phyloP scores from a whole-genome alignment of 225 moss, liverwort and hornwort species.

The Anthoceros angustus region DNA sequence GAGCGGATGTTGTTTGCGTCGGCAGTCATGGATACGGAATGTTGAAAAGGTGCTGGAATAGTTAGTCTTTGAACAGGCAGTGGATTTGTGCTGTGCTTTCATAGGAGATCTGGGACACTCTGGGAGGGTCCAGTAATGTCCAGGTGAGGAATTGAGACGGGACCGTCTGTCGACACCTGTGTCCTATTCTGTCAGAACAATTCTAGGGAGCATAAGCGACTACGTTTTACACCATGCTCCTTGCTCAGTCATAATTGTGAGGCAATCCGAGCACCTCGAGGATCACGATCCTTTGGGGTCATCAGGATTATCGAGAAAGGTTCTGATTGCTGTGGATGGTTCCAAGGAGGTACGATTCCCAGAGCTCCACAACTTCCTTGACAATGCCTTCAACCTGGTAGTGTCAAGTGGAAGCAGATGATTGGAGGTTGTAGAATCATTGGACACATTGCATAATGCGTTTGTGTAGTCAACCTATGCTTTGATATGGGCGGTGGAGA shows the following conservation, averaged over 20 bases:
- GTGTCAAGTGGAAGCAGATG: neutral
- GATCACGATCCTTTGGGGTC: neutral
- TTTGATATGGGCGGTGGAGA: neutral
- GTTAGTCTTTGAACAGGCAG: neutral
- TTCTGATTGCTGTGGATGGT: neutral
- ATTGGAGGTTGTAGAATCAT: neutral
- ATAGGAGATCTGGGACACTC: too few relatives aligned
- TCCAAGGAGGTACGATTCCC: neutral
- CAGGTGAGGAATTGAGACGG: too few relatives aligned
- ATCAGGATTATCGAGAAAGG: neutral
- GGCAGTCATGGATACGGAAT: conserved; percentile 2
- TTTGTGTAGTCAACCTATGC: neutral
- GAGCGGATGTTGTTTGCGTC: neutral
- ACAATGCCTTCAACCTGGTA: neutral
- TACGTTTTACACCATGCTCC: neutral
- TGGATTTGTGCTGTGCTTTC: neutral
- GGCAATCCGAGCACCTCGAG: neutral
- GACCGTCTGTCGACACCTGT: neutral
- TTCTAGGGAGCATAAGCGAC: conserved; percentile 2
- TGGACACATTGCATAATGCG: neutral
- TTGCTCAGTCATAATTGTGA: neutral
- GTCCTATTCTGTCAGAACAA: neutral
- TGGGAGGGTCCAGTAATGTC: too few relatives aligned
- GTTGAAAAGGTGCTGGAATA: neutral
- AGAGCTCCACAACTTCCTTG: neutral